These are phyloP conservation scores for Arabidopsis thaliana DNA, from an alignment of 345 rosid genomes.

Conservation along the genomic window DNA sequence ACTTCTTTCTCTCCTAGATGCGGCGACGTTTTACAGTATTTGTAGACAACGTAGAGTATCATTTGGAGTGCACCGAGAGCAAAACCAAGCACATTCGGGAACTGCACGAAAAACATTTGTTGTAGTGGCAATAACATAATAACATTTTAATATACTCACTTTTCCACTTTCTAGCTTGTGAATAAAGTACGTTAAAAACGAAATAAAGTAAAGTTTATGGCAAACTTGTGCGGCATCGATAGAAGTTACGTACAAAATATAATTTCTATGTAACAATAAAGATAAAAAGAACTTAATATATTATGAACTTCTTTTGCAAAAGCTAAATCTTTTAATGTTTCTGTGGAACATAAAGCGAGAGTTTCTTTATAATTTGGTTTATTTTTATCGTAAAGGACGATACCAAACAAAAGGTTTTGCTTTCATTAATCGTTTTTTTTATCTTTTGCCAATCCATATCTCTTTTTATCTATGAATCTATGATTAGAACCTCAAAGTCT, in stretches of 20 bases:
- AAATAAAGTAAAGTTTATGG: conserved; percentile 49
- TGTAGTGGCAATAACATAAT: conserved; percentile 19
- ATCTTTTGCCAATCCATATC: conserved; percentile 32
- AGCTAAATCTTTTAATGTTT: conserved; percentile 39
- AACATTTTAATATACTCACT: conserved; percentile 25
- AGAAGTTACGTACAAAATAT: conserved; percentile 48
- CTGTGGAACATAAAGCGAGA: conserved; percentile 37
- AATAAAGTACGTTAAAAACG: conserved; percentile 51
- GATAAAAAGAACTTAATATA: conserved; percentile 29
- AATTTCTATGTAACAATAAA: conserved; percentile 32
- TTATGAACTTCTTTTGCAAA: conserved; percentile 37
- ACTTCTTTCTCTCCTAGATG: conserved; percentile 45
- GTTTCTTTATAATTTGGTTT: conserved; percentile 31
- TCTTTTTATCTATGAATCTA: conserved; percentile 38
- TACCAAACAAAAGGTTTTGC: conserved; percentile 45
- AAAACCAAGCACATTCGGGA: conserved; percentile 61
- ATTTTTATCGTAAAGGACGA: conserved; percentile 34
- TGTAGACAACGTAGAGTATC: conserved; percentile 55
- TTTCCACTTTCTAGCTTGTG: conserved; percentile 47
- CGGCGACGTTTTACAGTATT: conserved; percentile 46
- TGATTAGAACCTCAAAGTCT: conserved; percentile 41
- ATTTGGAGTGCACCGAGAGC: conserved; percentile 59
- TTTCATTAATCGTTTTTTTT: conserved; percentile 7
- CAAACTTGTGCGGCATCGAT: conserved; percentile 61
- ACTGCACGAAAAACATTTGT: conserved; percentile 34